Base-by-base conservation (phyloP, 768 basidiomycete genomes). In the Auriscalpium microsporum region DNA sequence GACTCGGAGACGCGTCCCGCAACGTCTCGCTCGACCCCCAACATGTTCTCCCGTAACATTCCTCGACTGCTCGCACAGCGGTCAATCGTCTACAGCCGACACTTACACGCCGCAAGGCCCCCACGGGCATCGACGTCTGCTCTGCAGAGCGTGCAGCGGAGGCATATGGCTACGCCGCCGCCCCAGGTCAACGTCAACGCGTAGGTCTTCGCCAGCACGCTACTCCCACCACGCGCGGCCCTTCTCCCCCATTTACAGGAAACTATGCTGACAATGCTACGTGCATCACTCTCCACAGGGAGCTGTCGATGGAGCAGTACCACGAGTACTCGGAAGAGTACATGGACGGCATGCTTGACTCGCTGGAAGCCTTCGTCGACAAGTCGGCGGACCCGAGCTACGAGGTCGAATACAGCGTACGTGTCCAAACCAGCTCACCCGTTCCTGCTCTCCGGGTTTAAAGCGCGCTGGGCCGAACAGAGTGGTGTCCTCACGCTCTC, bases 401-500 rank as follows among this genome's bases (percentile, higher is more conserved):
- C 60, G 93, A 96, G 68, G 87, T 96, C 17, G 94, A 95, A 68
- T 95, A 95, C 68, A 83, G 84, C 65, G 93, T 92, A 66, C 53
- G 86, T 71, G 4, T 13, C 48, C 14, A 4, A 3, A 7, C 28
- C 9, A 10, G 35, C 49, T 50, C 0, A 10, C 23, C 10, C 17
- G n/a, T 55, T 55, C 38, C 13, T 13, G n/a, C 50, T 47, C 14
- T 21, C 19, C 8, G 45, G 52, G 14, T 28, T 47, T 54, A 28
- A 50, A n/a, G 10, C n/a, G 19, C 40, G 17, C 19, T 42, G 17
- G 48, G 45, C 40, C 45, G 19, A 34, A n/a, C 68, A 95, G 94
- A 84, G 86, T 63, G 94, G 94, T n/a, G 94, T 96, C 34, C 68
- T 96, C 36, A 96, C 93, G 1, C 79, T 95, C 45, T 76, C 75